A percentile compares a stretch with the other conserved stretches of the same genome.
Evolutionary conservation across 1,284 basidiomycete species (phyloP).

Genomic region (Leccinum pachyderme): DNA sequence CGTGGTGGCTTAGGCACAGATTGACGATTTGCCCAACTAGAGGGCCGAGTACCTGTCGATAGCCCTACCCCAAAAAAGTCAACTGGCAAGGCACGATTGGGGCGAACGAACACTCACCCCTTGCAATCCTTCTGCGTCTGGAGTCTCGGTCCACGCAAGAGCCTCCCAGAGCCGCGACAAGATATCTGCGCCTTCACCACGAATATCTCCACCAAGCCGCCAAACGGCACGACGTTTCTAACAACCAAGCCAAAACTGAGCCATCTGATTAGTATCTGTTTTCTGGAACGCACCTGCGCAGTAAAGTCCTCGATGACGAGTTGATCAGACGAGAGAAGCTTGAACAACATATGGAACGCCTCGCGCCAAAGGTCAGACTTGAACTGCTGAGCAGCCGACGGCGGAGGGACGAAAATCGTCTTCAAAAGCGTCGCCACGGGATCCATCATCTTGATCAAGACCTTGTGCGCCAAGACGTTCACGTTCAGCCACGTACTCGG

Average conservation of each 20-base stretch:
- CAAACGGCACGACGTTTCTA: conserved; percentile 94
- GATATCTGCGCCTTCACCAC: conserved; percentile 89
- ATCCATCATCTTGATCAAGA: conserved; percentile 86
- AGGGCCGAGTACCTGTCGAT: conserved; percentile 80
- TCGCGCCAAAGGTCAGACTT: conserved; percentile 81
- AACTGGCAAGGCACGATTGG: neutral
- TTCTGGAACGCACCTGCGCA: conserved; percentile 63
- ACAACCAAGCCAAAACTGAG: conserved; percentile 21
- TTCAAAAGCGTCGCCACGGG: conserved; percentile 78
- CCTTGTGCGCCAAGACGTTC: conserved; percentile 86
- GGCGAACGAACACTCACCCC: conserved; percentile 46
- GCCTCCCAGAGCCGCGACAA: conserved; percentile 86
- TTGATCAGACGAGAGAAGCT: conserved; percentile 85
- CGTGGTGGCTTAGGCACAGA: conserved; percentile 92
- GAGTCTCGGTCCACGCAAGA: conserved; percentile 71
- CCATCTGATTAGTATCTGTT: neutral
- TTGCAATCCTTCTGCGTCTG: conserved; percentile 55
- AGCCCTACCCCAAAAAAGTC: conserved; percentile 50
- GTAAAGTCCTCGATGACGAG: conserved; percentile 93
- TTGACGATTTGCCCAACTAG: conserved; percentile 91
- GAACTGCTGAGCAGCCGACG: conserved; percentile 64
- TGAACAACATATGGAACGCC: conserved; percentile 80
- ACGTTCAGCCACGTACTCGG: conserved; percentile 92
- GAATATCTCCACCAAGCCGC: conserved; percentile 92
- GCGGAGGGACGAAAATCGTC: conserved; percentile 77